Evolutionary conservation across 2,329 filamentous ascomycete genomes (phyloP), one percentile per base, ranked within the genome.

Genomic region (Penicillium olsonii): DNA sequence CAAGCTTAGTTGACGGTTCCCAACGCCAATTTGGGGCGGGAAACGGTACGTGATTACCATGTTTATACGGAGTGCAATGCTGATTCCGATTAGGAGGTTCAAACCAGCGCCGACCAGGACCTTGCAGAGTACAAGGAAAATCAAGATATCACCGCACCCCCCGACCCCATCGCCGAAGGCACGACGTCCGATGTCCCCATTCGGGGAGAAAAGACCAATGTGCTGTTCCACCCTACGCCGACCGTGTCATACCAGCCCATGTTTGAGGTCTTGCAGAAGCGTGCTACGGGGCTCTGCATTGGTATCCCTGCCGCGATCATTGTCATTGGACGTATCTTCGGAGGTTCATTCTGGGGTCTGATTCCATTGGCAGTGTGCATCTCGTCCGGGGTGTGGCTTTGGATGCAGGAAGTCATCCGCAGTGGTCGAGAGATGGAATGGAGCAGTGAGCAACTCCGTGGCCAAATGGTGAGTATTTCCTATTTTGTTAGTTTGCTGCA

Each of bases 111-210:
- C 0, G 78, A 78, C 0, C 89, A 95, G 67, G 84, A 85, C 0
- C 83, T 86, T 22, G 81, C 87, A 52, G 88, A 95, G 56, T 96
- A 97, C 70, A 88, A 87, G 56, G 67, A 87, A 49, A 88, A 85
- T 9, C 92, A 96, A 72, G 92, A 97, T 71, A 78, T 95, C 49
- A 95, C 90, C 0, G 89, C 92, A 0, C 92, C 92, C 2, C 92
- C 92, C 1, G 92, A 95, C 58, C 92, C 92, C 0, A 78, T 96
- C 17, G 85, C 86, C 14, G 81, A 86, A 49, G 90, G 90, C 19
- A 84, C 87, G 27, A 97, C 92, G 0, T 92, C 90, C 20, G 94
- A 97, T 70, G 91, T 97, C 1, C 94, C 94, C 3, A 95, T 97
- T 50, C 88, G 92, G 65, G 92, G 92, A 63, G 92, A 97, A 68